phyloP scores from a whole-genome alignment of 768 basidiomycete genomes.

The Royoungia palumana region DNA sequence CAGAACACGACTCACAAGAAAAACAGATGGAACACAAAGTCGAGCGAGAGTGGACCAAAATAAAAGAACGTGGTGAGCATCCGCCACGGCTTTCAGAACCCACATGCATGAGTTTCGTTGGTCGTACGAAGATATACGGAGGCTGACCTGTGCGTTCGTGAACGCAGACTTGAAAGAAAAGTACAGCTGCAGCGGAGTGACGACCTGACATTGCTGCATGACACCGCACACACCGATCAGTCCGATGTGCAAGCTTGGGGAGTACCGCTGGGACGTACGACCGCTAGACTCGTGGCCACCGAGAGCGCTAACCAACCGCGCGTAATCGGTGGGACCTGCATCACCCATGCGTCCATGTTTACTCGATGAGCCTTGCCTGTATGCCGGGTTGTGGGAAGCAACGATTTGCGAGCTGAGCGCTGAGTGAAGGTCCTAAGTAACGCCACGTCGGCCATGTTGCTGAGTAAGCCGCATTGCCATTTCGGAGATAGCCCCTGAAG shows the following conservation, averaged over 20 bases:
- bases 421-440: neutral
- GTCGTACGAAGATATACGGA: neutral
- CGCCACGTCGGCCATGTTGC: conserved; percentile 16
- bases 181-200: conserved; percentile 89
- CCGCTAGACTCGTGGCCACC: conserved; percentile 77
- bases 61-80: conserved; percentile 91
- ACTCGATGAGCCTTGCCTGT: conserved; percentile 2
- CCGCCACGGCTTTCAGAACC: conserved; percentile 82
- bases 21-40: conserved; percentile 96
- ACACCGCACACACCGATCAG: conserved; percentile 3
- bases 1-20: conserved; percentile 74
- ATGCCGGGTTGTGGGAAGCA: neutral
- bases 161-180: conserved; percentile 88
- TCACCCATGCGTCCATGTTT: conserved; percentile 85
- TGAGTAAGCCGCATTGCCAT: conserved; percentile 13
- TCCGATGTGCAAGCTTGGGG: neutral
- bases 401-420: neutral
- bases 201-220: conserved; percentile 82
- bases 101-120: conserved; percentile 11
- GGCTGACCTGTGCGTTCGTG: conserved; percentile 63
- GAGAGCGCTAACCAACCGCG: conserved; percentile 80
- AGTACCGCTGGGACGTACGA: conserved; percentile 53
- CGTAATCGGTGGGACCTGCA: conserved; percentile 89
- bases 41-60: conserved; percentile 89
- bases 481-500: neutral